phyloP scores from a whole-genome alignment of 106 monocot genomes.

The Cymbidium sinense region DNA sequence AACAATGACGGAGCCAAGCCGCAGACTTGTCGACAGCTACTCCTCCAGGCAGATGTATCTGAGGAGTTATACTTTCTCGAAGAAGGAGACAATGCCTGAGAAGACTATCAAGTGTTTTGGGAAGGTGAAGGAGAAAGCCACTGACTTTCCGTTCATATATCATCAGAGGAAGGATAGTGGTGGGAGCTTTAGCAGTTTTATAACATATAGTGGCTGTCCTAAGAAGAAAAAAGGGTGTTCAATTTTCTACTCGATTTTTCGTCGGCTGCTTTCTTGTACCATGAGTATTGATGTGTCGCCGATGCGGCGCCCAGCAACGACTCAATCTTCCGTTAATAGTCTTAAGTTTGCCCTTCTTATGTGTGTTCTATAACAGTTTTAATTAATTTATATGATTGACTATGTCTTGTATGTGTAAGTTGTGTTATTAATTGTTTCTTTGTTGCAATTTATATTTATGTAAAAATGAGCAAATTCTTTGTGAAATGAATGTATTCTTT shows the following conservation, averaged over 20 bases:
- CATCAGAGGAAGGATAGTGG: not conserved
- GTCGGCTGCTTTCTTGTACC: slow-evolving; percentile 26
- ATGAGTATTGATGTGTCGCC: slow-evolving; percentile 12
- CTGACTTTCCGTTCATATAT: not conserved
- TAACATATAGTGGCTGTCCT: not conserved
- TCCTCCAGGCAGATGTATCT: slow-evolving; percentile 55
- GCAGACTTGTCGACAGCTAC: slow-evolving; percentile 40
- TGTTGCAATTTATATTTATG: too few relatives aligned
- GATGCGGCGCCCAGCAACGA: too few relatives aligned
- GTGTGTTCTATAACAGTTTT: too few relatives aligned
- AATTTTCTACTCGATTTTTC: slow-evolving; percentile 17
- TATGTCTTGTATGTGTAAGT: not conserved
- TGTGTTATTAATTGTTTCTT: too few relatives aligned
- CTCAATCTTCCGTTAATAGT: too few relatives aligned
- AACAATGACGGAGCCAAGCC: not conserved
- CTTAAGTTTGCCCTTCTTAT: too few relatives aligned
- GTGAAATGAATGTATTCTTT: too few relatives aligned
- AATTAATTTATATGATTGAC: not conserved
- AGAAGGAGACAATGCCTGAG: slow-evolving; percentile 46
- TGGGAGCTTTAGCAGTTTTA: not conserved
- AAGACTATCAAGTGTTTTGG: slow-evolving; percentile 25
- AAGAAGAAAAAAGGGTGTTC: slow-evolving; percentile 10
- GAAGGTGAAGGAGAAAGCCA: slow-evolving; percentile 28
- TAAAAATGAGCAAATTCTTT: too few relatives aligned
- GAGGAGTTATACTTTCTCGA: slow-evolving; percentile 47